Evolutionary conservation across 148 eudicot genomes (phyloP), one percentile per base, ranked within the genome.

Genomic region (Vaccinium corymbosum): DNA sequence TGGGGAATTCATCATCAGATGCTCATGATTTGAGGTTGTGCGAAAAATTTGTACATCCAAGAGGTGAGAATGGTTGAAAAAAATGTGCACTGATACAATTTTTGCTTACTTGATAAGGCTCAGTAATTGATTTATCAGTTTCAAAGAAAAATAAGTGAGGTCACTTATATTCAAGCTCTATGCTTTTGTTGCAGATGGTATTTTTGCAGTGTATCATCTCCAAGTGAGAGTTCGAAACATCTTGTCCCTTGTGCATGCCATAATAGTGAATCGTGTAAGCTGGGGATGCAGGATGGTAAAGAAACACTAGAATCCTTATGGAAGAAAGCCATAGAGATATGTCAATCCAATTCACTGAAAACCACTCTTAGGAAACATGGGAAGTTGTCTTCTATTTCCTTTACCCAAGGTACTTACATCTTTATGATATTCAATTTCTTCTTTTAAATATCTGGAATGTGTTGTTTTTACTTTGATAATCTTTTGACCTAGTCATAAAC

Each of bases 291-390:
- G 51, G 90, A 90, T 68, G 88, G 83, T 72, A 85, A 87, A 62
- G 92, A 91, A 72, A 87, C 91, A 32, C 84, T 95, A 81, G 98
- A 91, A 78, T 87, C 88, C 20, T 80, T 94, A 77, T 97, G 99
- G 99, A 85, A 87, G 76, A 88, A 90, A 86, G 98, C 96, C 83
- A 88, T 88, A 50, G 94, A 85, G 74, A 84, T 82, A 29, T 97
- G 98, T 83, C 88, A 89, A 83, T 90, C 99, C 49, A 87, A 81
- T 84, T 93, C 98, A 55, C 85, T 97, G 51, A 90, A 83, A 86
- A 92, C 85, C 82, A 90, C 94, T 80, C 89, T 97, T 57, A 85
- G 87, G 81, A 95, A 91, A 87, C 92, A 91, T 76, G 99, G 99
- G 82, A 93, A 88, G 86, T 87, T 97, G 85, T 85, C 91, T 76